Evolutionary conservation across 805 yeast genomes (phyloP).

Genomic region (Wickerhamomyces chaumierensis): DNA sequence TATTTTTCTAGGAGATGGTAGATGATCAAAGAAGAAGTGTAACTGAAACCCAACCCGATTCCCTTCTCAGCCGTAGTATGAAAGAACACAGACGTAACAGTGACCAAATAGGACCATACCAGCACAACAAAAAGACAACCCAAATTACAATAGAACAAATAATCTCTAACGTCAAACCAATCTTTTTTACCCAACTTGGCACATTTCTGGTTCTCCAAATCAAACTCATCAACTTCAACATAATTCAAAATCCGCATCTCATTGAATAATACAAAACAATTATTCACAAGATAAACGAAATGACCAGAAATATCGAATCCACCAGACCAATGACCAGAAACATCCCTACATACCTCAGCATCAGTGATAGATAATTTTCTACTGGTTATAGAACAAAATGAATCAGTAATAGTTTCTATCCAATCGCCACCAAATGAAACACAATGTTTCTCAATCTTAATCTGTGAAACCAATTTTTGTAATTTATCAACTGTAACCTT

Average conservation of each 20-base stretch:
- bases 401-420: conserved; percentile 6
- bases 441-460: conserved; percentile 4
- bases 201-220: conserved; percentile 2
- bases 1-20: conserved; percentile 21
- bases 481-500: conserved; percentile 1
- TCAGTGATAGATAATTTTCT: conserved; percentile 3
- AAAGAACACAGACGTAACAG: conserved; percentile 74
- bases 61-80: conserved; percentile 71
- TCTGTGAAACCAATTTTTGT: neutral
- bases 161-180: conserved; percentile 4
- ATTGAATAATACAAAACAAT: conserved; percentile 30
- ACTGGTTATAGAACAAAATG: conserved; percentile 9
- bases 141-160: conserved; percentile 6
- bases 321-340: conserved; percentile 31
- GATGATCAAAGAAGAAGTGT: conserved; percentile 34
- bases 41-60: conserved; percentile 58
- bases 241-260: conserved; percentile 18
- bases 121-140: conserved; percentile 9
- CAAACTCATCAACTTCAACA: neutral
- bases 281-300: conserved; percentile 31
- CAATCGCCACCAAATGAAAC: conserved; percentile 12
- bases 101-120: conserved; percentile 45
- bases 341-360: conserved; percentile 20
- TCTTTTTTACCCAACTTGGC: too few species aligned
- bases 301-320: conserved; percentile 49